These are phyloP conservation scores for Calonectria multiphialidica DNA, from an alignment of 2,329 filamentous ascomycete species.

Conservation along the genomic window DNA sequence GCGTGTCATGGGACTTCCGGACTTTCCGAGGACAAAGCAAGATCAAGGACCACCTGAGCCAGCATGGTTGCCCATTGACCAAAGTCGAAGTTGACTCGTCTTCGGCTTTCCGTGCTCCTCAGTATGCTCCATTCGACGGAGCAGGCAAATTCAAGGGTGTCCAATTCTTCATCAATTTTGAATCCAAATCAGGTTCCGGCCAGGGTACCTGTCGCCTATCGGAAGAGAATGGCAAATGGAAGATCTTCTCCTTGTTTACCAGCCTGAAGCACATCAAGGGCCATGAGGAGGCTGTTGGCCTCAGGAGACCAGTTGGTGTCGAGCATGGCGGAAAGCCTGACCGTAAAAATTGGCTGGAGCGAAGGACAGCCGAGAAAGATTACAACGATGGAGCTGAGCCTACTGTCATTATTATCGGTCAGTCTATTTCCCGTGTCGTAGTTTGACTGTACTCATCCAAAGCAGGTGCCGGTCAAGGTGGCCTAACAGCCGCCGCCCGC, in stretches of 20 bases:
- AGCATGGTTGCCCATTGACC: conserved; percentile 56
- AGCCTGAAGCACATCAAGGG: conserved; percentile 65
- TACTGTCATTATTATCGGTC: too few species aligned
- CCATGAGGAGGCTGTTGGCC: conserved; percentile 61
- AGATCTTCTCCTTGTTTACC: conserved; percentile 74
- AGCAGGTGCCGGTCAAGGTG: conserved; percentile 70
- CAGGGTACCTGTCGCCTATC: conserved; percentile 67
- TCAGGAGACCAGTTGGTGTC: conserved; percentile 65
- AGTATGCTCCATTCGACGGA: conserved; percentile 59
- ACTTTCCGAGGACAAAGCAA: conserved; percentile 56
- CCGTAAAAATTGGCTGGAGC: conserved; percentile 71
- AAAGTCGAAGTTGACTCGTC: conserved; percentile 44
- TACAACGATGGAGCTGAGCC: conserved; percentile 59
- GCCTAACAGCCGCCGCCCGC: conserved; percentile 67
- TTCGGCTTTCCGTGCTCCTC: conserved; percentile 54
- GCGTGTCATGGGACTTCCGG: conserved; percentile 66
- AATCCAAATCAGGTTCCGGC: conserved; percentile 66
- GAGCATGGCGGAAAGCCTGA: conserved; percentile 63
- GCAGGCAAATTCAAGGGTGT: conserved; percentile 62
- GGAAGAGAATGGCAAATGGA: conserved; percentile 62
- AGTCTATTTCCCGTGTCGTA: too few species aligned
- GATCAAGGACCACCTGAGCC: conserved; percentile 54
- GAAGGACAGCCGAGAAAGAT: conserved; percentile 59
- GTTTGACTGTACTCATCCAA: conserved; percentile 56
- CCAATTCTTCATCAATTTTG: conserved; percentile 66